Percentiles rank a stretch among this genome's conserved stretches.
These are phyloP conservation scores for Sugiyamaella smithiae DNA, from an alignment of 805 yeast species.

Conservation along the genomic window DNA sequence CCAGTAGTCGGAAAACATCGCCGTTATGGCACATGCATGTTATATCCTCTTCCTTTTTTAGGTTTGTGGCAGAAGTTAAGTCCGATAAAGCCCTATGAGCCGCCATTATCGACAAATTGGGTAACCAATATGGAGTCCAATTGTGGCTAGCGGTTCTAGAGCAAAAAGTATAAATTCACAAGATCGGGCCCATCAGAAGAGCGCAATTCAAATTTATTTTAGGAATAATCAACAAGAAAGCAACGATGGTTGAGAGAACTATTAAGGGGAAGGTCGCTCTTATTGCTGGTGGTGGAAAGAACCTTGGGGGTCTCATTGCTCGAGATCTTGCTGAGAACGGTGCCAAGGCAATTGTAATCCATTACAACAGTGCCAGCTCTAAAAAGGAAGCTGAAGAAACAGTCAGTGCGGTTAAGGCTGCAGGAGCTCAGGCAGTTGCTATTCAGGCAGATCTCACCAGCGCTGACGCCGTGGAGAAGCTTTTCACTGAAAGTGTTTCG, in stretches of 20 bases:
- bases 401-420: conserved; percentile 36
- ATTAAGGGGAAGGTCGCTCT: conserved; percentile 48
- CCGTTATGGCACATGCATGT: too few relatives aligned
- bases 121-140: neutral
- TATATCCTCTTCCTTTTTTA: too few relatives aligned
- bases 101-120: neutral
- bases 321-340: conserved; percentile 55
- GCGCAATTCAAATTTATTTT: too few relatives aligned
- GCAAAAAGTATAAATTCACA: too few relatives aligned
- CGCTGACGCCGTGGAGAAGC: conserved; percentile 42
- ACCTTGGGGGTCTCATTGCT: conserved; percentile 55
- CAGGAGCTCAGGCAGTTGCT: conserved; percentile 42
- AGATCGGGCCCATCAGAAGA: too few relatives aligned
- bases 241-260: neutral
- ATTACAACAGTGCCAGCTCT: conserved; percentile 49
- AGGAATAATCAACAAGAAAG: too few relatives aligned
- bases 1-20: too few relatives aligned
- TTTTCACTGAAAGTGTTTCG: conserved; percentile 46
- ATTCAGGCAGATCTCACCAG: conserved; percentile 44
- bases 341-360: conserved; percentile 48
- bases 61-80: too few relatives aligned
- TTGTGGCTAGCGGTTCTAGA: too few relatives aligned
- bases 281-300: conserved; percentile 62
- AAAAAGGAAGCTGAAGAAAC: conserved; percentile 38
- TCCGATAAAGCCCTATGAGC: conserved; percentile 1